Conservation (phyloP, 371 early-diverging fungal genomes). For the Massospora cicadina region DNA sequence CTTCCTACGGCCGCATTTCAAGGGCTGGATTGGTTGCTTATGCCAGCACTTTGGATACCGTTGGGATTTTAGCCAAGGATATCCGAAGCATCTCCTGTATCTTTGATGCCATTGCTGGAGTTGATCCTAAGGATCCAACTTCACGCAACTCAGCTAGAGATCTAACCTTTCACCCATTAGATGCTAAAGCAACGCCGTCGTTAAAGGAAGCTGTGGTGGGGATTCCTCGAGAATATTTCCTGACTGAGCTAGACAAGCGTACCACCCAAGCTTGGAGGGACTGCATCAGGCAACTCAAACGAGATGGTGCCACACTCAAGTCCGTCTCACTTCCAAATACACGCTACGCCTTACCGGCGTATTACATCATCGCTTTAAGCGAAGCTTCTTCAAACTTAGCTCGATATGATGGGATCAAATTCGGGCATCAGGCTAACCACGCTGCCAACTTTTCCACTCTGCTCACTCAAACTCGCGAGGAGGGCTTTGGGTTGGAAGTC, state of each 20-base stretch:
- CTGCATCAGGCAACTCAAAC: constrained; percentile 31
- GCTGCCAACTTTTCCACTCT: constrained; percentile 15
- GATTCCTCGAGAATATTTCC: constrained; percentile 34
- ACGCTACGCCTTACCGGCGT: constrained; percentile 53
- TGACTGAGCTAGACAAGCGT: constrained; percentile 37
- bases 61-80: constrained; percentile 58
- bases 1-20: constrained; percentile 73
- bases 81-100: constrained; percentile 32
- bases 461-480: constrained; percentile 37
- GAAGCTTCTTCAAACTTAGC: constrained; percentile 86
- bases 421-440: constrained; percentile 23
- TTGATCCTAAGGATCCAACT: constrained; percentile 40
- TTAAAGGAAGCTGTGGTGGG: constrained; percentile 13
- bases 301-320: constrained; percentile 44
- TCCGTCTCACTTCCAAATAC: constrained; percentile 55
- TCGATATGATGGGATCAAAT: constrained; percentile 54
- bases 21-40: constrained; percentile 75
- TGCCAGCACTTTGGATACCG: constrained; percentile 75
- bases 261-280: constrained; percentile 37
- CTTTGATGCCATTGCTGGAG: constrained; percentile 30
- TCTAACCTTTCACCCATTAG: not conserved
- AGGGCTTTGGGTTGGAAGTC: constrained; percentile 69
- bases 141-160: constrained; percentile 28
- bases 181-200: not conserved
- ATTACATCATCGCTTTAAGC: constrained; percentile 74